Base-by-base conservation (phyloP, 2,329 filamentous ascomycete species). In the Byssoonygena ceratinophila region DNA sequence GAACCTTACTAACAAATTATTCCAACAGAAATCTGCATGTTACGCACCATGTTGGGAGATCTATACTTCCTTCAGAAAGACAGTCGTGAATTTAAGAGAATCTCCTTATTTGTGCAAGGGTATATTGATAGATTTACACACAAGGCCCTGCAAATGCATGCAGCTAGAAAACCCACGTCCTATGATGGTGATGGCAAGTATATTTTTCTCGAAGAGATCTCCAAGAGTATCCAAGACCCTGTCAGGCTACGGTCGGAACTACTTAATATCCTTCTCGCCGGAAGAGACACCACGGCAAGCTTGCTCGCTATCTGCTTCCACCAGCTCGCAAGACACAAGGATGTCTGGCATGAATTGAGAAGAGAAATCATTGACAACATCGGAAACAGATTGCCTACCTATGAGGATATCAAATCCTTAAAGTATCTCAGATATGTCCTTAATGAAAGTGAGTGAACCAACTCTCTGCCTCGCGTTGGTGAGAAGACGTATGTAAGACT, bases 221-320 rank as follows among this genome's bases (percentile, higher is more conserved):
- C 69, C 14, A 59, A 66, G n/a, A 64, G 68, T 11, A 77, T 74
- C 0, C 62, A 67, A 11, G 75, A 78, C 46, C 72, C 68, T 3
- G 63, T 73, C 50, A 66, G 70, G 40, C 68, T 78, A 22, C 70
- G 75, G 56, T 70, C 67, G 16, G 73, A 78, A 54, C 63, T 76
- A 6, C 65, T 78, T 37, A 75, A 75, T 57, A 71, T 78, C 54
- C 67, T 78, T 7, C 67, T 77, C 11, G 76, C 76, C 2, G 75
- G 76, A 16, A 70, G 76, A n/a, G 77, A 79, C 57, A 79, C 76
- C 1, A 79, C 76, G 0, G 76, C 72, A 12, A 68, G 68, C 4
- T 59, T 72, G 3, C 64, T 74, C 6, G 68, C 73, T 36, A 75
- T 70, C 47, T 69, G 71, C 0, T 75, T 79, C 49, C 73, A 71